A percentile compares a stretch with the other conserved stretches of the same genome.
Evolutionary conservation across 306 rosid species (phyloP).

Genomic region (Styphnolobium japonicum): DNA sequence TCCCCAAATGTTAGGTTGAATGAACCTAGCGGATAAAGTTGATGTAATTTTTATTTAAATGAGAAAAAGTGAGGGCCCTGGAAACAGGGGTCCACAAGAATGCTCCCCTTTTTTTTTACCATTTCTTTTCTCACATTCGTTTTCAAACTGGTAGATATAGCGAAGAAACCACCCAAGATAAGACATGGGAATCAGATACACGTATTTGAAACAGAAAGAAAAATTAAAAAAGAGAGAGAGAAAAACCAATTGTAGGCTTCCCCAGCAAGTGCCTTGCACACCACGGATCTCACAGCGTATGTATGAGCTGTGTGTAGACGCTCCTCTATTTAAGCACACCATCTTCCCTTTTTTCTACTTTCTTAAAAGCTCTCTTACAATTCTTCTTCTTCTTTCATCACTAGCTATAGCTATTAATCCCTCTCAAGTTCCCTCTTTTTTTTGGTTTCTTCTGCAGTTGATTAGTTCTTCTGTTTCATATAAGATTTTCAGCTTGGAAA

Average conservation of each 20-base stretch:
- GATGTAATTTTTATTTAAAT: not conserved
- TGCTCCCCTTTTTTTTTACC: not conserved
- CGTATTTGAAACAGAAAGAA: not conserved
- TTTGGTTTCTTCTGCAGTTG: not conserved
- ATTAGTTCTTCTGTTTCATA: not conserved
- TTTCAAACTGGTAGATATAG: conserved; percentile 27
- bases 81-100: conserved; percentile 10
- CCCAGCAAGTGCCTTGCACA: conserved; percentile 52
- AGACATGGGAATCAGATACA: conserved; percentile 9
- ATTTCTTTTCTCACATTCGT: not conserved
- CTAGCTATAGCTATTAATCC: not conserved
- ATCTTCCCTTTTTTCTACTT: conserved; percentile 33
- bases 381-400: not conserved
- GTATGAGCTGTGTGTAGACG: conserved; percentile 36
- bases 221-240: not conserved
- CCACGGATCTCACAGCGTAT: conserved; percentile 43
- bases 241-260: conserved; percentile 32
- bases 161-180: conserved; percentile 16
- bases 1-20: conserved; percentile 28
- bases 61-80: not conserved
- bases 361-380: conserved; percentile 32
- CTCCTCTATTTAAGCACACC: conserved; percentile 48
- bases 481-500: not conserved
- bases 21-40: conserved; percentile 14
- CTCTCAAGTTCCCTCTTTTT: not conserved